Percentiles rank a stretch among this genome's conserved stretches.
phyloP scores from a whole-genome alignment of 192 early-diverging fungal species.

The Coemansia sp. region DNA sequence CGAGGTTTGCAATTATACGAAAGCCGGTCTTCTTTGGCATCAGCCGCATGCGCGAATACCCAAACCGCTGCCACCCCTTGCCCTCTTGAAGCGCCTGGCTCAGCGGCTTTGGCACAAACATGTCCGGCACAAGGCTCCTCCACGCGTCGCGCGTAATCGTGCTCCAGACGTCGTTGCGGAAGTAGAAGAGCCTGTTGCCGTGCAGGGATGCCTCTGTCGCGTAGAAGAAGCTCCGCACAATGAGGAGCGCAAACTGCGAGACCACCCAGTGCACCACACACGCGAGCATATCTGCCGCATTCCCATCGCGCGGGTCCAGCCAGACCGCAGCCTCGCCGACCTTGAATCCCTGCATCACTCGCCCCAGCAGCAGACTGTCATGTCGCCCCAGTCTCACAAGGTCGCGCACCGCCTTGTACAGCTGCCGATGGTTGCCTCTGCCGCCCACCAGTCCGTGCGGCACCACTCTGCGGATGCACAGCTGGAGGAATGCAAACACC shows the following conservation, averaged over 20 bases:
- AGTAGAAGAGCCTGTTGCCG: slow-evolving; percentile 71
- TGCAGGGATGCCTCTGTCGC: slow-evolving; percentile 71
- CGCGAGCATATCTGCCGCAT: slow-evolving; percentile 53
- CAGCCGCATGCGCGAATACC: slow-evolving; percentile 69
- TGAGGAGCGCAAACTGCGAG: slow-evolving; percentile 57
- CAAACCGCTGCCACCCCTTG: slow-evolving; percentile 18
- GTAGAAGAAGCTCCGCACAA: slow-evolving; percentile 72
- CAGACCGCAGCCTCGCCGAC: slow-evolving; percentile 39
- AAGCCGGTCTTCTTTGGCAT: slow-evolving; percentile 77
- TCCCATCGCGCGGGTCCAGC: slow-evolving; percentile 2
- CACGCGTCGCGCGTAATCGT: slow-evolving; percentile 54
- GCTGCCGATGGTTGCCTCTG: slow-evolving; percentile 56
- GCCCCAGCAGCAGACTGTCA: slow-evolving; percentile 62
- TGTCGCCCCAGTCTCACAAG: slow-evolving; percentile 60
- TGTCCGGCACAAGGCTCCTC: slow-evolving; percentile 36
- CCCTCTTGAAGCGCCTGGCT: neutral
- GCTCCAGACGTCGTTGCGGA: slow-evolving; percentile 76
- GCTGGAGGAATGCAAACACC: slow-evolving; percentile 55
- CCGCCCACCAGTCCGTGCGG: slow-evolving; percentile 67
- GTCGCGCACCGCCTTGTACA: slow-evolving; percentile 57
- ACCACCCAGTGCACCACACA: slow-evolving; percentile 72
- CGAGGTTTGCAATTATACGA: slow-evolving; percentile 79
- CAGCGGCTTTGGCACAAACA: slow-evolving; percentile 18
- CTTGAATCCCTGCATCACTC: slow-evolving; percentile 59
- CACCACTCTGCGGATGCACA: slow-evolving; percentile 57